Base-by-base conservation (phyloP, 805 yeast genomes). In the Tetrapisispora nanseiensis region DNA sequence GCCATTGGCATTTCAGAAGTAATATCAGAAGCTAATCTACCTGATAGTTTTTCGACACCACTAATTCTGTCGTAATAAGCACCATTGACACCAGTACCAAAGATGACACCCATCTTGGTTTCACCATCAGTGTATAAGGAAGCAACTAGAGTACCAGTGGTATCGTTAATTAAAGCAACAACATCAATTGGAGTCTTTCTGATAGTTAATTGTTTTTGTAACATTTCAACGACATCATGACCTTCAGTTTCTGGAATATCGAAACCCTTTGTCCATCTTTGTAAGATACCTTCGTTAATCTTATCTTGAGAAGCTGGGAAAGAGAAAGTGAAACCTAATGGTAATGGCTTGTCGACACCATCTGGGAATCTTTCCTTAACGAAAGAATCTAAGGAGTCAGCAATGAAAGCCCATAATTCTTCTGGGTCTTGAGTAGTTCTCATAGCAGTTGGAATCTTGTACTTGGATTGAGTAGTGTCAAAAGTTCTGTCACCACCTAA, bases 21-120 rank as follows among this genome's bases (percentile, higher is more conserved):
- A 52, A 86, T 74, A 59, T 86, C 95, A 33, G 65, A 68, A 24
- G 78, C 73, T 42, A 82, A 63, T 54, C 66, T 68, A 46, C 92
- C 95, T 54, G 77, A 78, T 53, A 90, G 72, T 70, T 90, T 90
- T 49, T 89, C 90, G 54, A 90, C 77, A 55, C 76, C 76, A 40
- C 70, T 64, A 41, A 78, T 80, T 39, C 66, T 66, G 56, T 90
- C 97, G 67, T 80, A 89, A 71, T 89, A 90, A 43, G 96, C 96
- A 63, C 97, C 97, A 64, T 90, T 90, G 68, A 90, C 86, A 52
- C 97, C 97, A 38, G 97, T 90, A 61, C 97, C 98, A 62, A 87
- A 90, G 55, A 90, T 90, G 59, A 86, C 76, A 46, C 98, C 98
- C 90, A 89, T 84, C 66, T 81, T 80, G 50, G 95, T 80, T 54